Base-by-base conservation (phyloP, 179 eudicot genomes). In the Amaranthus tricolor region DNA sequence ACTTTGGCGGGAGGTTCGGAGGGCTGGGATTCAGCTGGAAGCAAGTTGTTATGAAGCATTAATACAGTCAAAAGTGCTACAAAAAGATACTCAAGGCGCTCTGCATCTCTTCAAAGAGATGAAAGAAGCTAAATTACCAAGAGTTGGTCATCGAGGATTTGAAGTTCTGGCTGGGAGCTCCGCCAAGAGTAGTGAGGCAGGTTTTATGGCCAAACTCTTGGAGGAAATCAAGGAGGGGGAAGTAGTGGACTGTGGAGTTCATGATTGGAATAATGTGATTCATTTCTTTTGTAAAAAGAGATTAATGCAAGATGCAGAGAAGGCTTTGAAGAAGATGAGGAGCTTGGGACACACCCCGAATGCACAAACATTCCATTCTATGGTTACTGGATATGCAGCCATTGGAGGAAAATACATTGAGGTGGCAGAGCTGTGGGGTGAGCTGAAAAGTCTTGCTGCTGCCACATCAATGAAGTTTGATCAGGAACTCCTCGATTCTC, bases 381-480 rank as follows among this genome's bases (percentile, higher is more conserved):
- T 95, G 88, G 99, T 92, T 19, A 90, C 96, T 7, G 99, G 95
- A 16, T 92, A 92, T 77, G 97, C 96, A 73, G 96, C 99, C 68
- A 78, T 92, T 54, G 97, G 99, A 55, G 93, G 95, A 19, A 95
- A 90, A 71, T 92, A 95, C 77, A 81, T 84, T 45, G 97, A 92
- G 86, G 99, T 95, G 45, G 78, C 99, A 9, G 99, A 92, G 77
- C 82, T 95, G 7, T 95, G 97, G 97, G 99, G 96, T 21, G 93
- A 90, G 83, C 90, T 95, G 99, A 95, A 92, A 77, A 82, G 86
- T 73, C 77, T 90, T 78, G 87, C 88, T 65, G 80, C 68, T 77
- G 75, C 88, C 53, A 86, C 84, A 74, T 81, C 80, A 17, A 85
- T 92, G 92, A 90, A 90, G 75, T 90, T 95, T 77, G 99, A 92